Conservation (phyloP, 192 early-diverging fungal genomes). For the Coemansia sp. region DNA sequence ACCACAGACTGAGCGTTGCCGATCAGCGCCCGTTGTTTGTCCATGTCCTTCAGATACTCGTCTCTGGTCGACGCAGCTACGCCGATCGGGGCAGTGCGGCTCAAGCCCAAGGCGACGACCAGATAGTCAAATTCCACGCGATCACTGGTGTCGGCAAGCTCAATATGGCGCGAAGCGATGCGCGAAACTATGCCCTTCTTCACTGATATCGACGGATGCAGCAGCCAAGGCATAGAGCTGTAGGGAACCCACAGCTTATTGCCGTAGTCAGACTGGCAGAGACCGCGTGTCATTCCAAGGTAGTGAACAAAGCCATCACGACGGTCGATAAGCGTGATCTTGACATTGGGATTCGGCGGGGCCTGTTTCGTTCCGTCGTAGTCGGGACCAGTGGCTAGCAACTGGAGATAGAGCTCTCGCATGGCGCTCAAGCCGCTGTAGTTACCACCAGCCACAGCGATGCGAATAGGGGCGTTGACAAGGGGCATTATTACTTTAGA, state of each 20-base stretch:
- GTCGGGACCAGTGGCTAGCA: constrained; percentile 34
- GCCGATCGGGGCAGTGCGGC: constrained; percentile 38
- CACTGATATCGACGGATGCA: constrained; percentile 32
- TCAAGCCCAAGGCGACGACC: constrained; percentile 38
- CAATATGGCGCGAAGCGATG: constrained; percentile 25
- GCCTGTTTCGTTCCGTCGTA: constrained; percentile 46
- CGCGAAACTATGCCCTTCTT: constrained; percentile 26
- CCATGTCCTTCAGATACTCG: constrained; percentile 30
- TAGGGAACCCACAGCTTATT: constrained; percentile 39
- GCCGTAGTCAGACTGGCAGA: constrained; percentile 29
- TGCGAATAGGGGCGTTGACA: constrained; percentile 27
- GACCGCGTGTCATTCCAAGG: constrained; percentile 38
- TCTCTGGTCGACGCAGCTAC: constrained; percentile 23
- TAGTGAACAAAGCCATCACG: constrained; percentile 44
- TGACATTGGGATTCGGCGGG: constrained; percentile 32
- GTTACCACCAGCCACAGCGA: constrained; percentile 49
- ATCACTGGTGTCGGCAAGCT: constrained; percentile 26
- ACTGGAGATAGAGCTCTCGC: constrained; percentile 34
- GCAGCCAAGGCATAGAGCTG: constrained; percentile 33
- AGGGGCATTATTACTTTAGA: constrained; percentile 20
- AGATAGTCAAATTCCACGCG: constrained; percentile 45
- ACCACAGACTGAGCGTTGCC: constrained; percentile 57
- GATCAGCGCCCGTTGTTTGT: constrained; percentile 27
- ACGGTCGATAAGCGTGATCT: constrained; percentile 44
- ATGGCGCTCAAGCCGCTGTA: constrained; percentile 40